Conservation (phyloP, 768 basidiomycete species). For the Cystobasidium onofrii region DNA sequence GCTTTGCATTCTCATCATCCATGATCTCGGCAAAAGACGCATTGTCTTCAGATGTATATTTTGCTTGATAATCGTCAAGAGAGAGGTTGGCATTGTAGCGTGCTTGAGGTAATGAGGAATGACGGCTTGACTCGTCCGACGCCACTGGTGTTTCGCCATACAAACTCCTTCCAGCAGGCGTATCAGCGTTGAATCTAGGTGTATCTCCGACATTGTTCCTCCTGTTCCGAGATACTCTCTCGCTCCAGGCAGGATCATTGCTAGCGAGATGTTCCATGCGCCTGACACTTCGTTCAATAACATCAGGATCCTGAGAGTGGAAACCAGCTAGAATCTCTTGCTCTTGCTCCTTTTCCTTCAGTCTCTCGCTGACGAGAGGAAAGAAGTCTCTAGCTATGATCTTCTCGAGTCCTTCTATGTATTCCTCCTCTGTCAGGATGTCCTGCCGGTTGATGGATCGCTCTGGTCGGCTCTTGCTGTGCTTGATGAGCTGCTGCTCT, state of each 20-base stretch:
- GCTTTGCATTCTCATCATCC: constrained; percentile 72
- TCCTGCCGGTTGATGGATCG: constrained; percentile 22
- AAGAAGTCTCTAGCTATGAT: constrained; percentile 98
- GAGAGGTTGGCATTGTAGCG: constrained; percentile 54
- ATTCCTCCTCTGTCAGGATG: constrained; percentile 66
- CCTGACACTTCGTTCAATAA: constrained; percentile 20
- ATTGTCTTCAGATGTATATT: constrained; percentile 94
- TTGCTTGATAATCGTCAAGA: constrained; percentile 78
- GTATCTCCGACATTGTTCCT: constrained; percentile 28
- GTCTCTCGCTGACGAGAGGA: constrained; percentile 69
- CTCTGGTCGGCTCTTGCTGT: not conserved
- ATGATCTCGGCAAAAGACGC: constrained; percentile 89
- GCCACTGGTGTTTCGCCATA: constrained; percentile 1
- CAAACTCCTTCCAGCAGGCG: constrained; percentile 1
- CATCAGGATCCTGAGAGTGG: constrained; percentile 2
- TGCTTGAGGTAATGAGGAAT: not conserved
- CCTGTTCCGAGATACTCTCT: not conserved
- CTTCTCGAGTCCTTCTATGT: constrained; percentile 75
- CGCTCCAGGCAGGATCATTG: constrained; percentile 28
- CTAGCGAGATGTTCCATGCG: constrained; percentile 16
- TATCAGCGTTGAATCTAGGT: constrained; percentile 7
- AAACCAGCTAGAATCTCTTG: constrained; percentile 13
- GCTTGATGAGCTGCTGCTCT: constrained; percentile 4
- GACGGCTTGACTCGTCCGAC: not conserved
- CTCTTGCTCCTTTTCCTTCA: constrained; percentile 1